These are phyloP conservation scores for Phytophthora sansomeana DNA, from an alignment of 352 stramenopile genomes.

Conservation along the genomic window DNA sequence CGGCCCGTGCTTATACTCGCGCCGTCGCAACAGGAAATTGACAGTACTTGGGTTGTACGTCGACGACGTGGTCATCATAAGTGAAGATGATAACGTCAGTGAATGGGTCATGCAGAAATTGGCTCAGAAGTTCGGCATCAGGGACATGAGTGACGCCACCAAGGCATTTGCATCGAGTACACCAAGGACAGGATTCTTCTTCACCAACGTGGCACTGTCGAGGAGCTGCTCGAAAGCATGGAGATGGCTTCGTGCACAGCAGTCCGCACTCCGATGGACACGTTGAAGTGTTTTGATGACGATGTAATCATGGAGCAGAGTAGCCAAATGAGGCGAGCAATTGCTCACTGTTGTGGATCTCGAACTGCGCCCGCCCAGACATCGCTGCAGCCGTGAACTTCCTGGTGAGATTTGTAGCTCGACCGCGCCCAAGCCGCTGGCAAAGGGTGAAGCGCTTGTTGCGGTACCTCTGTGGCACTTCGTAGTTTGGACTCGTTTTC, in stretches of 20 bases:
- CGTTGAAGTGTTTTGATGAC: neutral
- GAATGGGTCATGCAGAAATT: slow-evolving; percentile 6
- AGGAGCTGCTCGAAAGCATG: neutral
- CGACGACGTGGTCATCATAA: slow-evolving; percentile 4
- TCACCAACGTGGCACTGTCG: slow-evolving; percentile 4
- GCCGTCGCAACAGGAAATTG: neutral
- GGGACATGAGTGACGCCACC: neutral
- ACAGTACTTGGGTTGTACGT: slow-evolving; percentile 6
- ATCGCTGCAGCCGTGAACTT: neutral
- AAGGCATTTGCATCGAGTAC: slow-evolving; percentile 6
- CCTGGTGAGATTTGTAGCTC: neutral
- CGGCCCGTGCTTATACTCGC: neutral
- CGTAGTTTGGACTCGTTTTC: too few species aligned
- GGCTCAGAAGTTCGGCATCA: slow-evolving; percentile 8
- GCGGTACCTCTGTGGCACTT: neutral
- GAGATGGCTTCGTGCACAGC: neutral
- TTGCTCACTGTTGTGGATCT: neutral
- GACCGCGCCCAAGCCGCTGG: neutral
- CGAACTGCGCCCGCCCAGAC: neutral
- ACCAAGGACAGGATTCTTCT: neutral
- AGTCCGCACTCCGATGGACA: neutral
- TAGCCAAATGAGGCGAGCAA: too few species aligned
- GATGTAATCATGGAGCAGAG: neutral
- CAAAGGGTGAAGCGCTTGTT: neutral
- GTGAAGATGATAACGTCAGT: neutral